These are phyloP conservation scores for Fusarium duplospermum DNA, from an alignment of 2,329 filamentous ascomycete genomes.

Conservation along the genomic window DNA sequence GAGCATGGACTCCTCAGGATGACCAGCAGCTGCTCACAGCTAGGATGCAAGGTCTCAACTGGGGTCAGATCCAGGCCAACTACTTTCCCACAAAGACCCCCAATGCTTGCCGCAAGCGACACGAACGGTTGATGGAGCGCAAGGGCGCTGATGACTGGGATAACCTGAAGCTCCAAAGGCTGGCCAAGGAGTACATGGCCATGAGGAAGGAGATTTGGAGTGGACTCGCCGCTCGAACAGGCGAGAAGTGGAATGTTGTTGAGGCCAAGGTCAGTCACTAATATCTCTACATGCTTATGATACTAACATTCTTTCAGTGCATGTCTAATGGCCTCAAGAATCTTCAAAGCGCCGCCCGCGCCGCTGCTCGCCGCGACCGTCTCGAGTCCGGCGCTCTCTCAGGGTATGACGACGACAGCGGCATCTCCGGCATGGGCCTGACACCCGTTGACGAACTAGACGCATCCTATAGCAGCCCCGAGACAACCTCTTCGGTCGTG, in stretches of 20 bases:
- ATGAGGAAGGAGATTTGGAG: conserved; percentile 86
- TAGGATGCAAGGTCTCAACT: conserved; percentile 81
- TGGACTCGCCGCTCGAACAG: conserved; percentile 75
- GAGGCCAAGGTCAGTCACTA: conserved; percentile 66
- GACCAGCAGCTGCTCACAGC: conserved; percentile 79
- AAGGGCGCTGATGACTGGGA: conserved; percentile 83
- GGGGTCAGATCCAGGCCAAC: conserved; percentile 80
- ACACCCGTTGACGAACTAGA: conserved; percentile 70
- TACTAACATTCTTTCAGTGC: conserved; percentile 65
- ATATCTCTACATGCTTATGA: fast-evolving
- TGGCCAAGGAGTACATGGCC: conserved; percentile 83
- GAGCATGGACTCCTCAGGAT: conserved; percentile 79
- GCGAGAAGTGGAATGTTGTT: conserved; percentile 85
- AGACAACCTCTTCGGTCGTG: conserved; percentile 58
- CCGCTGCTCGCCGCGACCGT: conserved; percentile 73
- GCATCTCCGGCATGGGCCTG: conserved; percentile 71
- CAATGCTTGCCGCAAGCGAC: conserved; percentile 90
- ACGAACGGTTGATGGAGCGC: conserved; percentile 85
- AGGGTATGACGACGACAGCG: conserved; percentile 77
- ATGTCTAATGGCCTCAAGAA: conserved; percentile 88
- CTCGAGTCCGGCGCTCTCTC: conserved; percentile 57
- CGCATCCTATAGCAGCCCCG: conserved; percentile 67
- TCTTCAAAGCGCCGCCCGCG: conserved; percentile 76
- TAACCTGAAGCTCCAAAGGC: conserved; percentile 75
- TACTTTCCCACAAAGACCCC: conserved; percentile 83